Base-by-base conservation (phyloP, 495 filamentous ascomycete genomes). In the Neurospora tetrasperma region DNA sequence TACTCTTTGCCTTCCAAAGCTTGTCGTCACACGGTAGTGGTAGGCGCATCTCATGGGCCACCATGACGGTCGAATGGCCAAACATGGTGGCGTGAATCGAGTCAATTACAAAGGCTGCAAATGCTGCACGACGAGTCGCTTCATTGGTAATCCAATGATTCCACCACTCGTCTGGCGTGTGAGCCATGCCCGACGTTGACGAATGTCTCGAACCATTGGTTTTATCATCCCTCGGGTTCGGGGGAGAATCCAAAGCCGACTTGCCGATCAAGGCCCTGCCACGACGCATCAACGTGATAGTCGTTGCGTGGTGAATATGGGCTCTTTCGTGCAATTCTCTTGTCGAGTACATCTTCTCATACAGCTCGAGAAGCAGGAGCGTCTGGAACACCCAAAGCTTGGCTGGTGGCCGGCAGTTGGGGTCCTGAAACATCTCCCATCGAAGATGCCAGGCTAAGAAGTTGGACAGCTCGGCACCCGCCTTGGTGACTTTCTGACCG, bases 351-450 rank as follows among this genome's bases (percentile, higher is more conserved):
- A 96, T 93, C 85, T 99, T 99, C 83, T 99, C 96, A 79, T 96
- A 98, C 0, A 97, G 85, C 77, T 99, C 96, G 59, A 99, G 85
- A 8, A 99, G 84, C 16, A 99, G 80, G 48, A 98, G 84, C 1
- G 96, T 91, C 79, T 99, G 96, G 81, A 98, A 98, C 23, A 97
- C 88, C 96, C 96, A 99, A n/a, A 99, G 85, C 82, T 97, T 96
- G 18, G 96, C 96, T 4, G 96, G 95, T 9, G 96, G 94, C n/a
- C 91, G 85, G 81, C 95, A 97, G 80, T 97, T 94, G 38, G 87
- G 86, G 79, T 97, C 92, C 83, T 92, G 94, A 78, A 98, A 98
- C 71, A 95, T 90, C 78, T 94, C 91, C 91, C 94, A 97, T 40
- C 96, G 88, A 12, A 98, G 82, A 84, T 97, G 93, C 92, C 92